Conservation (phyloP, 1,284 basidiomycete genomes). For the Sporisorium sorghi region DNA sequence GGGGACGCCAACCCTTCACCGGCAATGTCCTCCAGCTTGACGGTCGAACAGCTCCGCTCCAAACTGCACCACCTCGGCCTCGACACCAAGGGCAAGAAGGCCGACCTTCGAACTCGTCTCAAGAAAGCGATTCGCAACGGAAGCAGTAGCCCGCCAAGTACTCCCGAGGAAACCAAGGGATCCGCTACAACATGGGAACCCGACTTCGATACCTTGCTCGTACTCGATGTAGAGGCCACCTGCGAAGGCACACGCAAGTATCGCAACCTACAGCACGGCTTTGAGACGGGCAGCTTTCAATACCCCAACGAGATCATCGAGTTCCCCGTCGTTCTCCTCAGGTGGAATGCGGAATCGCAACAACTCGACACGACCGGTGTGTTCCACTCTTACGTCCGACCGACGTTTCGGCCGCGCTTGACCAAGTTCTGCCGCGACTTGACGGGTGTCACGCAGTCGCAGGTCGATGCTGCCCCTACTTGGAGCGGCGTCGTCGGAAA, state of each 20-base stretch:
- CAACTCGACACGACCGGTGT: constrained; percentile 78
- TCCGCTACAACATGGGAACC: constrained; percentile 35
- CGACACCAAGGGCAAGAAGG: constrained; percentile 66
- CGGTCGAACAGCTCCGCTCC: constrained; percentile 46
- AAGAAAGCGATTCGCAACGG: constrained; percentile 39
- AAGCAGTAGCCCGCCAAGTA: constrained; percentile 15
- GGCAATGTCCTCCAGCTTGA: constrained; percentile 46
- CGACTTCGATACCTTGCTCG: constrained; percentile 70
- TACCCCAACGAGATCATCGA: constrained; percentile 89
- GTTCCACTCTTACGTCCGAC: constrained; percentile 88
- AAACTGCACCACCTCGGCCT: constrained; percentile 58
- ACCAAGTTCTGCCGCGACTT: constrained; percentile 85
- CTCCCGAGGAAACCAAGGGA: neutral
- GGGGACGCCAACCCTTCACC: no score
- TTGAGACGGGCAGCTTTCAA: constrained; percentile 70
- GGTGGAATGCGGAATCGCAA: constrained; percentile 73
- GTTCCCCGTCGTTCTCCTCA: constrained; percentile 86
- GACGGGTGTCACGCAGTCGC: constrained; percentile 92
- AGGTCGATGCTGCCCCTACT: constrained; percentile 81
- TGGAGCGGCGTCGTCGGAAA: constrained; percentile 79
- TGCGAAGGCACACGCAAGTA: constrained; percentile 72
- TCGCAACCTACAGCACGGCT: constrained; percentile 39
- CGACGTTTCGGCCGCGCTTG: constrained; percentile 84
- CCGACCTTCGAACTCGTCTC: constrained; percentile 53
- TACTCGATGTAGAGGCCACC: constrained; percentile 89